These are phyloP conservation scores for Asterionellopsis glacialis DNA, from an alignment of 108 stramenopile species.

Conservation along the genomic window DNA sequence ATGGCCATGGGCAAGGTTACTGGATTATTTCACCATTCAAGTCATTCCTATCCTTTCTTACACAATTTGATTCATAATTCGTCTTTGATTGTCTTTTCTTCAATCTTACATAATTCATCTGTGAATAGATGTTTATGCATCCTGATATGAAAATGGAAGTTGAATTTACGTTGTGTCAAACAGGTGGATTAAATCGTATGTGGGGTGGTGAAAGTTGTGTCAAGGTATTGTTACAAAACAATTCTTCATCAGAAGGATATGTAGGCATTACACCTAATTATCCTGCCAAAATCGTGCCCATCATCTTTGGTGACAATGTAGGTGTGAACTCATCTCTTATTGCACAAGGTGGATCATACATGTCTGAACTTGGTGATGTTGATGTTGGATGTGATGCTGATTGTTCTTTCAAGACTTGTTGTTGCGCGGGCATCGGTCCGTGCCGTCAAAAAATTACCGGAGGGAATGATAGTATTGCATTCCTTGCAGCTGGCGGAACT, in stretches of 20 bases:
- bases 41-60: no score
- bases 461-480: constrained; percentile 38
- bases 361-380: constrained; percentile 46
- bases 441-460: constrained; percentile 45
- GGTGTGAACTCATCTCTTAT: constrained; percentile 19
- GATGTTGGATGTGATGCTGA: constrained; percentile 38
- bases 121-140: constrained; percentile 33
- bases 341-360: constrained; percentile 46
- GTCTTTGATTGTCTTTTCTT: no score
- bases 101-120: no score
- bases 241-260: constrained; percentile 28
- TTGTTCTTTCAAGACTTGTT: constrained; percentile 28
- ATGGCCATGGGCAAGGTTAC: no score
- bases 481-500: constrained; percentile 45
- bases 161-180: constrained; percentile 23
- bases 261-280: constrained; percentile 54
- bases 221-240: constrained; percentile 45
- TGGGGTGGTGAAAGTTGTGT: constrained; percentile 46
- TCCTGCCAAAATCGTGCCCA: constrained; percentile 52
- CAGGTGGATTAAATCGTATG: constrained; percentile 16
- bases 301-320: constrained; percentile 41
- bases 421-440: constrained; percentile 43
- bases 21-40: no score
- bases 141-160: constrained; percentile 37
- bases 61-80: no score